Evolutionary conservation across 1,284 basidiomycete species (phyloP).

Genomic region (Naganishia albida): DNA sequence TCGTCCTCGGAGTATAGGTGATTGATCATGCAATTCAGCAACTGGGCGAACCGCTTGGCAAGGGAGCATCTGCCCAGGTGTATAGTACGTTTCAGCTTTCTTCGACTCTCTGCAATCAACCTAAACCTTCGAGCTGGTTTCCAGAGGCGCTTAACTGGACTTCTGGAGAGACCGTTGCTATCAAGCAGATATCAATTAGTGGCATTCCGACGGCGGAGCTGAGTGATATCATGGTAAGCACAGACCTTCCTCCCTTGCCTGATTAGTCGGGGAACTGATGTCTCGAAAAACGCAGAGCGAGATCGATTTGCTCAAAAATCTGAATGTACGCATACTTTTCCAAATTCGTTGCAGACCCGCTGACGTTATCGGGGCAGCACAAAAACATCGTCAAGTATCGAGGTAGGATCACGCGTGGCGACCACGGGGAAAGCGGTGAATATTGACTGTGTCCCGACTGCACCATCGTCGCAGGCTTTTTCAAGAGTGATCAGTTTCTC

Average conservation of each 20-base stretch:
- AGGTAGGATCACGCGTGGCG: slow-evolving; percentile 33
- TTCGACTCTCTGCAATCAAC: not conserved
- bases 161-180: slow-evolving; percentile 92
- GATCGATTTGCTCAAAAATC: slow-evolving; percentile 95
- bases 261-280: not conserved
- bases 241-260: not conserved
- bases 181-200: slow-evolving; percentile 90
- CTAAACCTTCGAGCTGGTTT: not conserved
- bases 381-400: slow-evolving; percentile 99
- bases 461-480: slow-evolving; percentile 65
- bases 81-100: slow-evolving; percentile 65
- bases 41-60: slow-evolving; percentile 90
- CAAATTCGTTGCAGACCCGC: not conserved
- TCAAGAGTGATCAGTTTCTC: slow-evolving; percentile 88
- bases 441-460: not conserved
- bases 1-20: not conserved
- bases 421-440: not conserved
- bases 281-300: slow-evolving; percentile 70
- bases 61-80: slow-evolving; percentile 92
- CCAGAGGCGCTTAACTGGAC: slow-evolving; percentile 91
- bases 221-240: slow-evolving; percentile 83
- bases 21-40: slow-evolving; percentile 62
- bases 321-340: slow-evolving; percentile 67
- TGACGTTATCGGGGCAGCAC: slow-evolving; percentile 47
- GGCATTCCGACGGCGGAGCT: slow-evolving; percentile 87